Conservation (phyloP, 768 basidiomycete species). For the Auricularia auricula-judae region DNA sequence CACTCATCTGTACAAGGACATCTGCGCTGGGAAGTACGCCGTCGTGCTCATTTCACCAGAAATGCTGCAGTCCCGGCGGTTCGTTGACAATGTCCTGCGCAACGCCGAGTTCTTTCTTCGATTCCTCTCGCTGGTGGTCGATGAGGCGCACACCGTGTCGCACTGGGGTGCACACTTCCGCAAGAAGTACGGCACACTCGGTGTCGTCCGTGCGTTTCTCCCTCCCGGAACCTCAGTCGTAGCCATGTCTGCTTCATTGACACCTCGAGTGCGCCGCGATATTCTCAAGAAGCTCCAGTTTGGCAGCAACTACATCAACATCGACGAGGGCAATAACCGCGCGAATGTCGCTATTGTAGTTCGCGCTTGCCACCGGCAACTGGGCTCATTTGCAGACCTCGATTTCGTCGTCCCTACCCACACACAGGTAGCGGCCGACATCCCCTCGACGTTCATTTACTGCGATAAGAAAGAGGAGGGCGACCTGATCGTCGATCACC, state of each 20-base stretch:
- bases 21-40: slow-evolving; percentile 13
- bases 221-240: background rate
- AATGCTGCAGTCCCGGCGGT: slow-evolving; percentile 17
- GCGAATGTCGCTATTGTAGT: slow-evolving; percentile 17
- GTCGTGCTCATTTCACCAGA: slow-evolving; percentile 19
- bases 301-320: background rate
- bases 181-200: background rate
- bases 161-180: background rate
- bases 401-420: slow-evolving; percentile 14
- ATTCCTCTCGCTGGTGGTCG: background rate
- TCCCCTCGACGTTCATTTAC: slow-evolving; percentile 19
- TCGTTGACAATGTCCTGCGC: slow-evolving; percentile 15
- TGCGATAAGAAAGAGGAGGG: slow-evolving; percentile 15
- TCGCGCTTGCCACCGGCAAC: slow-evolving; percentile 13
- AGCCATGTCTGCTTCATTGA: background rate
- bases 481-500: slow-evolving; percentile 16
- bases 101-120: slow-evolving; percentile 9
- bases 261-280: background rate
- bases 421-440: background rate
- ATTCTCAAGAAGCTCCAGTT: background rate
- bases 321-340: slow-evolving; percentile 16
- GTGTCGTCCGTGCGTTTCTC: background rate
- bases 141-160: background rate
- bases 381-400: slow-evolving; percentile 14
- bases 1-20: slow-evolving; percentile 9